Conservation (phyloP, 2,329 filamentous ascomycete species). For the Colletotrichum orchidophilum region DNA sequence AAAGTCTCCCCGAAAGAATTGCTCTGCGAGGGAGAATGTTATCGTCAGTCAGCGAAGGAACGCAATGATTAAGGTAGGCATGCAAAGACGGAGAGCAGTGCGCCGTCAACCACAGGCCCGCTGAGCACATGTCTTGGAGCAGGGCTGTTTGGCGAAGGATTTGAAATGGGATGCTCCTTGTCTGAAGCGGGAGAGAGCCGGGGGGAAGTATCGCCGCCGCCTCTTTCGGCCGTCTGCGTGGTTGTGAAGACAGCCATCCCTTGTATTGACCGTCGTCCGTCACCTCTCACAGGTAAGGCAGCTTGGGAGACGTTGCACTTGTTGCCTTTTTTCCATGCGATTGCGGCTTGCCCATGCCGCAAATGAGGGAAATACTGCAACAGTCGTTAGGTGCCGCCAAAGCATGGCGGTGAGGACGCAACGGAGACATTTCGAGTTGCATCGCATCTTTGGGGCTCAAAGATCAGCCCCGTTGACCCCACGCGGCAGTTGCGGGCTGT, state of each 20-base stretch:
- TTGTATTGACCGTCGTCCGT: constrained; percentile 3
- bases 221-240: background rate
- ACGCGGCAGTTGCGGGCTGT: constrained; percentile 26
- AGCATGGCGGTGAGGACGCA: constrained; percentile 15
- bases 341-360: background rate
- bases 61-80: background rate
- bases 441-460: constrained; percentile 18
- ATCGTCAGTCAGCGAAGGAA: background rate
- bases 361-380: constrained; percentile 11
- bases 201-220: background rate
- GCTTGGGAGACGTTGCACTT: constrained; percentile 17
- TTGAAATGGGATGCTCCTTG: constrained; percentile 21
- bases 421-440: constrained; percentile 4
- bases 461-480: constrained; percentile 14
- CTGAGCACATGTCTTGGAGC: constrained; percentile 2
- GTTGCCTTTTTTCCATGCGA: background rate
- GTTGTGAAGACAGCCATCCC: constrained; percentile 12
- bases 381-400: background rate
- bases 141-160: constrained; percentile 27
- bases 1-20: background rate
- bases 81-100: background rate
- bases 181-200: background rate
- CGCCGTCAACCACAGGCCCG: background rate
- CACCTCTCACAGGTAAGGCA: constrained; percentile 14
- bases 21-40: background rate